Evolutionary conservation across 306 rosid species (phyloP), one percentile per base, ranked within the genome.

Genomic region (Citrullus colocynthis): DNA sequence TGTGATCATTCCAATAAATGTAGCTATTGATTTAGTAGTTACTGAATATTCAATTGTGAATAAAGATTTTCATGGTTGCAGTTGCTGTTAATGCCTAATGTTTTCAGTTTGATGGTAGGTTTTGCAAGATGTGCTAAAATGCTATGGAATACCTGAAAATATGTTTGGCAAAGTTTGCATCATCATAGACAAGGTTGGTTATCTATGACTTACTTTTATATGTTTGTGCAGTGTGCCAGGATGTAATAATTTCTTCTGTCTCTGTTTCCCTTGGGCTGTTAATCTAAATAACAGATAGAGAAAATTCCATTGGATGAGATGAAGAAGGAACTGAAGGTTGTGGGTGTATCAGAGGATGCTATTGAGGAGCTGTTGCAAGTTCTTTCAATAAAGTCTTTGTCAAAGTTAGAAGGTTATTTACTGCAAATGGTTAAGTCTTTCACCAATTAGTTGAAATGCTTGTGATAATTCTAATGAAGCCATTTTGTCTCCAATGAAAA

Each of bases 121-220:
- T 86, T 84, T 95, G 57, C 97, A 95, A 83, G 96, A 88, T 87
- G 96, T 95, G 59, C 82, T 95, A 48, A 87, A 84, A 80, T 84
- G 82, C 83, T 88, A 89, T 85, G 84, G 91, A 66, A 80, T 95
- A 58, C 95, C 91, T 62, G 92, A 87, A 72, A 85, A 83, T 79
- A 82, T 92, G 82, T 95, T 95, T 86, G 91, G 93, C 87, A 95
- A 89, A 82, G 93, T 92, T 81, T 95, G 96, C 92, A 78, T 92
- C 89, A 95, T 91, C 76, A 95, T 95, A 79, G 97, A 95, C 88
- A 95, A 95, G 86, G 98, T 95, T 82, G 86, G 96, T 85, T 74
- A 16, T 74, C 56, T 78, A 60, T 59, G 20, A 49, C 74, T 69
- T 58, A 62, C 9, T 49, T 48, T 71, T 12, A 45, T 28, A 2